Evolutionary conservation across 148 eudicot genomes (phyloP), one percentile per base, ranked within the genome.

Genomic region (Rhododendron henanense): DNA sequence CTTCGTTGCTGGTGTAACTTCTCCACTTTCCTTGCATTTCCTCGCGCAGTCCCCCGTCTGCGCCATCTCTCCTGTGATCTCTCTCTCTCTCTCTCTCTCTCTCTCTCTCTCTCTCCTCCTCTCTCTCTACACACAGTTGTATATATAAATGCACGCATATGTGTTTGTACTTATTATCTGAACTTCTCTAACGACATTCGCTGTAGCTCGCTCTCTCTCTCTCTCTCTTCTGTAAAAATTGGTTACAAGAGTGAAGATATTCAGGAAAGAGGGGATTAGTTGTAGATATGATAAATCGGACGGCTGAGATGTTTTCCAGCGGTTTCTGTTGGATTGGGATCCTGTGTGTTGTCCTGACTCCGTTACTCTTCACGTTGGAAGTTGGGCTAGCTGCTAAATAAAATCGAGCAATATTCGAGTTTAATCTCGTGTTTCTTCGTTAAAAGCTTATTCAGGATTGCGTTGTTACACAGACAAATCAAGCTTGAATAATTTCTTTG

Each of bases 271-370:
- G 83, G 76, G 75, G 74, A 45, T 51, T 19, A 86, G 85, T 9
- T 53, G 37, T 48, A 1, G 67, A 73, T 37, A 57, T 83, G 65
- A 61, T 48, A n/a, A 86, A 88, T 87, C 89, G 57, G 81, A 90
- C 88, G 90, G 92, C 79, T 83, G 88, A 88, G 86, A 90, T 81
- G 63, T 5, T 67, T 74, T 61, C 28, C 61, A 83, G 63, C 61
- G 82, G 87, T 88, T 84, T 61, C 23, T 37, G 79, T 44, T 75
- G 78, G 78, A 75, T 6, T 35, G 23, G 31, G 21, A 23, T 35
- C 10, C 10, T 57, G 83, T 33, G 5, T 44, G 91, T 85, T 86
- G 91, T 87, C 91, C 89, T 85, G 86, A 87, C 86, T 71, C 91
- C 85, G 87, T 87, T 89, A 84, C 85, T 86, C 86, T 86, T 82